phyloP scores from a whole-genome alignment of 441 rosid genomes.

The Adansonia grandidieri region DNA sequence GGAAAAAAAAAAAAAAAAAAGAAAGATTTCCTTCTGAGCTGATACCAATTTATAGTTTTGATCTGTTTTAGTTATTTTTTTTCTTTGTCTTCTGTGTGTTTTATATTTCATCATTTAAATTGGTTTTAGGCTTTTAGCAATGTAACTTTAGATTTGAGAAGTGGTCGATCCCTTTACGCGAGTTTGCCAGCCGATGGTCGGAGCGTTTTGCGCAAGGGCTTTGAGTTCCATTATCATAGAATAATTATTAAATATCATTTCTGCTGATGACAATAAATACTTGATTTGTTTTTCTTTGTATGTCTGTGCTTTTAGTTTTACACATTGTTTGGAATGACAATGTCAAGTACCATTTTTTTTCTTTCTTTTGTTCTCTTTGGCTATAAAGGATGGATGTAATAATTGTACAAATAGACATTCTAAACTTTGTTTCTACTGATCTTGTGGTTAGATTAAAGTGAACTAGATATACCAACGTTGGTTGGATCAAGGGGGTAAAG shows the following conservation, averaged over 20 bases:
- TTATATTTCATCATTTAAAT: neutral
- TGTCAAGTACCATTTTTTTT: neutral
- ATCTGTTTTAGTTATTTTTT: neutral
- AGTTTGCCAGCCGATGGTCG: constrained; percentile 31
- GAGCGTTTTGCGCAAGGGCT: constrained; percentile 38
- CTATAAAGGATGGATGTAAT: neutral
- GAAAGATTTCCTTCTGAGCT: neutral
- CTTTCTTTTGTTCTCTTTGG: neutral
- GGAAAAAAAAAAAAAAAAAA: constrained; percentile 18
- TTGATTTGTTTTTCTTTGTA: neutral
- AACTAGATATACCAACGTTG: neutral
- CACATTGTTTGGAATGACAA: neutral
- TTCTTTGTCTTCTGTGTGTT: neutral
- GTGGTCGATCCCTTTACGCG: neutral
- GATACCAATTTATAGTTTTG: constrained; percentile 18
- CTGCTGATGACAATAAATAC: constrained; percentile 24
- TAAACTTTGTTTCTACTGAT: neutral
- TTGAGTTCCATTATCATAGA: constrained; percentile 36
- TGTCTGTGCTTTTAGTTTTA: neutral
- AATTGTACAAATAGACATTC: neutral
- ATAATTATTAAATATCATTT: constrained; percentile 20
- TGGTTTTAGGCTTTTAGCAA: neutral
- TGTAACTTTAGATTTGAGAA: neutral
- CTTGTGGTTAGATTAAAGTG: neutral
- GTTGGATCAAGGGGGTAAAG: too few relatives aligned